Evolutionary conservation across 805 yeast species (phyloP), one percentile per base, ranked within the genome.

Genomic region (Jamesozyma lodderae): DNA sequence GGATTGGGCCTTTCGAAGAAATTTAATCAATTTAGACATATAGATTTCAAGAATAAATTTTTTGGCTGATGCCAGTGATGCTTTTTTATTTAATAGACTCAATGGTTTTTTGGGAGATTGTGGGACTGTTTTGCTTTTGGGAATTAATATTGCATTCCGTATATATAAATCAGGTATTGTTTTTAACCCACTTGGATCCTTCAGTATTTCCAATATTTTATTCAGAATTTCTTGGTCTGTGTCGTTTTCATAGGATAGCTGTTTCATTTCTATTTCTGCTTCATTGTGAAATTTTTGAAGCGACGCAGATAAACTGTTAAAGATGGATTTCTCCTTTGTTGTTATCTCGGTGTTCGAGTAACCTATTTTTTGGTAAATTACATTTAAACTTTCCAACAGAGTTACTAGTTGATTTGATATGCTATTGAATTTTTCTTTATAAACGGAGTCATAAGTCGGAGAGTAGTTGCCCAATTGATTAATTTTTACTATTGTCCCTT

Each of bases 341-440:
- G 68, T 51, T 2, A 73, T 69, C 40, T 75, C 79, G 7, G 54
- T 49, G n/a, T 64, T 53, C 1, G 78, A 65, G 49, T 71, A 75
- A 1, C 83, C 83, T 29, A 77, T 76, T 41, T 66, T 69, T 34
- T 62, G 61, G 51, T 75, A 75, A 8, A 74, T 66, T 4, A 50
- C 48, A 36, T 69, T 66, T n/a, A 76, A 52, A 36, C 70, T 68
- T 15, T 56, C 57, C 26, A 67, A 44, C n/a, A 60, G 35, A 17
- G 52, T 45, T 43, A 53, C 59, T 22, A 60, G 37, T 33, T 60
- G 60, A 21, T 45, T 45, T 2, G 64, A 55, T 11, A 60, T 54
- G 20, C 53, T 41, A 22, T 49, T 51, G 25, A 59, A 60, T 37
- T 57, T 54, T 35, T 59, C 64, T 26, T 44, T 51, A 42, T 53